phyloP scores from a whole-genome alignment of 768 basidiomycete species.

The Suillus luteus region DNA sequence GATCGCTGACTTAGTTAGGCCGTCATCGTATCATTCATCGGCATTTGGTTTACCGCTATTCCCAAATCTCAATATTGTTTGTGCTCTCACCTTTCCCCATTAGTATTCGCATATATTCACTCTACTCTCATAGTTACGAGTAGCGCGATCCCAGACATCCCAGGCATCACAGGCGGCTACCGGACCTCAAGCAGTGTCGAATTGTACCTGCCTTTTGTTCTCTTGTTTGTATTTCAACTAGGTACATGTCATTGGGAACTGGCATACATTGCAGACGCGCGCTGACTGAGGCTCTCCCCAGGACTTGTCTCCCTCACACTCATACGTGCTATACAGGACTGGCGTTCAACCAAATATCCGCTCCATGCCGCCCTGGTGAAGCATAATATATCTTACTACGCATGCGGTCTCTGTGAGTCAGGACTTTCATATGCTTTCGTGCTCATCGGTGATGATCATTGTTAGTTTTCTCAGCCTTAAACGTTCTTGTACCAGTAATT shows the following conservation, averaged over 20 bases:
- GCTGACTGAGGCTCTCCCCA: not conserved
- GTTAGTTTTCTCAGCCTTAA: conserved; percentile 1
- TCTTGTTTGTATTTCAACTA: not conserved
- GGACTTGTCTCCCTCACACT: not conserved
- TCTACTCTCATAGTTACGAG: not conserved
- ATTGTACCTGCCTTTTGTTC: not conserved
- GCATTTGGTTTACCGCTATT: not conserved
- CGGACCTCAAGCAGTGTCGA: not conserved
- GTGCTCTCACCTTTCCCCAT: not conserved
- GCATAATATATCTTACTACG: conserved; percentile 1
- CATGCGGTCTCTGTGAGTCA: not conserved
- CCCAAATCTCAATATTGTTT: not conserved
- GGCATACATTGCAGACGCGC: not conserved
- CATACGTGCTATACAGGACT: not conserved
- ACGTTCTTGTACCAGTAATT: not conserved
- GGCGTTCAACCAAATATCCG: not conserved
- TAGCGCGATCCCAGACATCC: not conserved
- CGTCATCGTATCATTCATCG: not conserved
- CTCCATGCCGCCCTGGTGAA: not conserved
- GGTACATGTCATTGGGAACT: not conserved
- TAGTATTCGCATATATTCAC: not conserved
- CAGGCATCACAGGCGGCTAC: not conserved
- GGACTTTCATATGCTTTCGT: not conserved
- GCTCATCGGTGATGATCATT: not conserved
- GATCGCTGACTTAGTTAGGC: not conserved